phyloP scores from a whole-genome alignment of 192 early-diverging fungal genomes.

The Coemansia sp. region DNA sequence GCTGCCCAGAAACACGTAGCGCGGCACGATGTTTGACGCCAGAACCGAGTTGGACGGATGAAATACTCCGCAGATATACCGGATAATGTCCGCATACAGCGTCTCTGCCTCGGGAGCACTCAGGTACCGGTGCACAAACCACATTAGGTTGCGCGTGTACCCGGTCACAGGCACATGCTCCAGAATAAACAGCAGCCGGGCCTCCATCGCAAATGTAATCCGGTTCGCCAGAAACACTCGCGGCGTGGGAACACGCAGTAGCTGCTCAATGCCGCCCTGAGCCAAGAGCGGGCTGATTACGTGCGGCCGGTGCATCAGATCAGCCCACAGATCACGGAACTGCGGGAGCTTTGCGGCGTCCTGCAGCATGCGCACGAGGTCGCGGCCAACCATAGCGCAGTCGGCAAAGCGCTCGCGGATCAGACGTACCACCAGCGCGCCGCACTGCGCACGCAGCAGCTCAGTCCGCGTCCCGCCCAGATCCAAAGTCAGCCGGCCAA shows the following conservation, averaged over 20 bases:
- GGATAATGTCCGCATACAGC: slow-evolving; percentile 69
- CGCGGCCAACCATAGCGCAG: slow-evolving; percentile 66
- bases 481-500: slow-evolving; percentile 61
- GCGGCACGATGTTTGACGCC: slow-evolving; percentile 69
- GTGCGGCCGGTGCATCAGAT: slow-evolving; percentile 58
- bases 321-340: slow-evolving; percentile 62
- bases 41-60: slow-evolving; percentile 76
- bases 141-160: slow-evolving; percentile 63
- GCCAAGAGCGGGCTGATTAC: slow-evolving; percentile 59
- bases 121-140: slow-evolving; percentile 70
- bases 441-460: slow-evolving; percentile 59
- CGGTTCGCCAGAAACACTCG: slow-evolving; percentile 62
- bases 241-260: slow-evolving; percentile 65
- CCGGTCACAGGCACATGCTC: slow-evolving; percentile 57
- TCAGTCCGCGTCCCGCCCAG: slow-evolving; percentile 23
- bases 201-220: slow-evolving; percentile 72
- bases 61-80: slow-evolving; percentile 72
- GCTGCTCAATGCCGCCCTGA: slow-evolving; percentile 54
- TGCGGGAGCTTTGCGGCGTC: slow-evolving; percentile 60
- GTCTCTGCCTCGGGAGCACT: slow-evolving; percentile 62
- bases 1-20: slow-evolving; percentile 69
- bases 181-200: slow-evolving; percentile 66
- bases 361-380: slow-evolving; percentile 68
- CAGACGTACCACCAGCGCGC: slow-evolving; percentile 54
- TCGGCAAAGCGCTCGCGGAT: slow-evolving; percentile 62